Evolutionary conservation across 345 rosid genomes (phyloP).

Genomic region (Reutealis trisperma): DNA sequence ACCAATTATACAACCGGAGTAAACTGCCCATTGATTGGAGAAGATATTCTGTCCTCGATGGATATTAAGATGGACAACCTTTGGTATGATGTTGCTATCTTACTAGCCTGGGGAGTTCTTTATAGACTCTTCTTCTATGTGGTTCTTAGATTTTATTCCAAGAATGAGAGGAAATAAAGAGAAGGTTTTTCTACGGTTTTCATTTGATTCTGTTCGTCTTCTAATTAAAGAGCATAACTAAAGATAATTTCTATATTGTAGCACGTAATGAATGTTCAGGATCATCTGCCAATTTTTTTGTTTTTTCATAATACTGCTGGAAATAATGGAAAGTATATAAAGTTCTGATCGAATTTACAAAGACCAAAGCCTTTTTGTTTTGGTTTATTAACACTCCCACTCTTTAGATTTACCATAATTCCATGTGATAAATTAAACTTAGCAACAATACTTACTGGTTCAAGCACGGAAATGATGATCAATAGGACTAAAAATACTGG

Average conservation of each 20-base stretch:
- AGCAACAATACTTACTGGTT: no score
- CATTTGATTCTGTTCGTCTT: not conserved
- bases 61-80: constrained; percentile 40
- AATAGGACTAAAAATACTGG: no score
- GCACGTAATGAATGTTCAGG: not conserved
- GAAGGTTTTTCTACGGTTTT: not conserved
- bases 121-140: constrained; percentile 55
- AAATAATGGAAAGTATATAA: not conserved
- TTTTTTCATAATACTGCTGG: no score
- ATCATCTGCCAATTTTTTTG: not conserved
- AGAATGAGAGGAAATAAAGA: constrained; percentile 50
- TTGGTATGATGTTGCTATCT: constrained; percentile 51
- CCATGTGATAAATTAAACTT: no score
- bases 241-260: not conserved
- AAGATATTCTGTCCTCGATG: constrained; percentile 52
- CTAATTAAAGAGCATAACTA: not conserved
- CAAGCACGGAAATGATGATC: no score
- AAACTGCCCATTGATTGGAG: constrained; percentile 44
- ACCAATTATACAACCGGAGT: not conserved
- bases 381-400: no score
- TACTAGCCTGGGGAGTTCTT: constrained; percentile 65
- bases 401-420: no score
- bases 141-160: constrained; percentile 58
- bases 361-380: not conserved
- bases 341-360: not conserved